These are phyloP conservation scores for Metarhizium robertsii DNA, from an alignment of 2,329 filamentous ascomycete species.

Conservation along the genomic window DNA sequence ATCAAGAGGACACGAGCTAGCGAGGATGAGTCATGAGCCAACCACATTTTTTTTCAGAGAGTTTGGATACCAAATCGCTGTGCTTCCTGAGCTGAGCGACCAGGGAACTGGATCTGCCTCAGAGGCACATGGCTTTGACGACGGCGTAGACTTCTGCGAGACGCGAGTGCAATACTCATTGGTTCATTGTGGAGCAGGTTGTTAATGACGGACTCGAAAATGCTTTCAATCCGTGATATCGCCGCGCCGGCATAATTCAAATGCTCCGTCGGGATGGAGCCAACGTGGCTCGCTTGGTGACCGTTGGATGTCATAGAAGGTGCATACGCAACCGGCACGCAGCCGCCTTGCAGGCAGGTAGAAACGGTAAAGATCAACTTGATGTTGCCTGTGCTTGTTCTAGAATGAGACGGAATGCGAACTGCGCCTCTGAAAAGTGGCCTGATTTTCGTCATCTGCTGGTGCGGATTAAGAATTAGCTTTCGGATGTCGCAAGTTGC, in stretches of 20 bases:
- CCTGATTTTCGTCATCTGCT: not conserved
- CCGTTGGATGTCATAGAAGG: not conserved
- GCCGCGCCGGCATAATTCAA: constrained; percentile 2
- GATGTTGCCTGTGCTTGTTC: not conserved
- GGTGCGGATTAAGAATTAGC: not conserved
- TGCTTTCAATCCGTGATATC: constrained; percentile 22
- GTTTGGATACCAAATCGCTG: constrained; percentile 40
- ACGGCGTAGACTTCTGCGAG: constrained; percentile 10
- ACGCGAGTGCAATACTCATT: constrained; percentile 17
- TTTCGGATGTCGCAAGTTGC: no score
- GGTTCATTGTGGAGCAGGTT: constrained; percentile 15
- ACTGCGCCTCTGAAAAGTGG: not conserved
- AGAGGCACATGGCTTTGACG: constrained; percentile 3
- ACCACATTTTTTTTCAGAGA: not conserved
- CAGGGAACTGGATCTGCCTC: constrained; percentile 33
- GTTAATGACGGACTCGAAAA: constrained; percentile 21
- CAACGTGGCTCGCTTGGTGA: not conserved
- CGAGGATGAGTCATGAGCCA: not conserved
- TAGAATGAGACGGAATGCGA: not conserved
- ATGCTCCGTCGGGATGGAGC: not conserved
- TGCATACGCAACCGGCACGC: not conserved
- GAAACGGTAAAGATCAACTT: not conserved
- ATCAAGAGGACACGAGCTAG: constrained; percentile 49
- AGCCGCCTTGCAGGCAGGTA: no score
- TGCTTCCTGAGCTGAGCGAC: constrained; percentile 34